A percentile compares a stretch with the other conserved stretches of the same genome.
These are phyloP conservation scores for Clitoria ternatea DNA, from an alignment of 306 rosid genomes.

Conservation along the genomic window DNA sequence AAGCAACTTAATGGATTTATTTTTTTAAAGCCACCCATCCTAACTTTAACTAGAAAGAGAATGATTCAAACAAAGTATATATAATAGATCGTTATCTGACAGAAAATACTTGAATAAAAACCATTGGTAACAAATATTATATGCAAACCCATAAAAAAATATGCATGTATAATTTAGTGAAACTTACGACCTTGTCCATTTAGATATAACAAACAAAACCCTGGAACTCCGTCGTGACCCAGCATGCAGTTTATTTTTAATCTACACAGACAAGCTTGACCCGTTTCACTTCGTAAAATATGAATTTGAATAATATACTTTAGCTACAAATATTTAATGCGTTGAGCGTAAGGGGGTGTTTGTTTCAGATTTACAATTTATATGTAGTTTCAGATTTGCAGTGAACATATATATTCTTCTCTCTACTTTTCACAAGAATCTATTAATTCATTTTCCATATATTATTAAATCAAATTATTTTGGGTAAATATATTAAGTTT, in stretches of 20 bases:
- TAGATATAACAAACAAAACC: background rate
- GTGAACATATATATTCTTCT: no score
- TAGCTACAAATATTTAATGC: no score
- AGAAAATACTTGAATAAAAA: background rate
- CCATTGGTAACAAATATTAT: no score
- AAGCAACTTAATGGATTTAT: conserved; percentile 22
- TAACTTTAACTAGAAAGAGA: conserved; percentile 26
- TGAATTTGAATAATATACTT: no score
- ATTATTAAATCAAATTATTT: no score
- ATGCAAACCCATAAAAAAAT: background rate
- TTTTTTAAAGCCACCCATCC: conserved; percentile 21
- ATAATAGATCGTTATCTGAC: background rate
- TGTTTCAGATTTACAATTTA: no score
- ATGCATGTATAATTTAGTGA: background rate
- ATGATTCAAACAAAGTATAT: conserved; percentile 36
- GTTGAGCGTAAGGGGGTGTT: no score
- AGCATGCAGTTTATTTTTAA: background rate
- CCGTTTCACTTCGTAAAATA: conserved; percentile 18
- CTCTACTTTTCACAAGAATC: no score
- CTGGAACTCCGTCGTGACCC: background rate
- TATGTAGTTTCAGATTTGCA: no score
- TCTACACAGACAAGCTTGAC: conserved; percentile 8
- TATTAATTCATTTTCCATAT: no score
- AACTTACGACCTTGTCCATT: background rate
- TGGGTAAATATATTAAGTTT: no score